Percentiles rank a stretch among this genome's conserved stretches.
Evolutionary conservation across 176 grass and related monocot species (phyloP).

Genomic region (Aegilops bicornis): DNA sequence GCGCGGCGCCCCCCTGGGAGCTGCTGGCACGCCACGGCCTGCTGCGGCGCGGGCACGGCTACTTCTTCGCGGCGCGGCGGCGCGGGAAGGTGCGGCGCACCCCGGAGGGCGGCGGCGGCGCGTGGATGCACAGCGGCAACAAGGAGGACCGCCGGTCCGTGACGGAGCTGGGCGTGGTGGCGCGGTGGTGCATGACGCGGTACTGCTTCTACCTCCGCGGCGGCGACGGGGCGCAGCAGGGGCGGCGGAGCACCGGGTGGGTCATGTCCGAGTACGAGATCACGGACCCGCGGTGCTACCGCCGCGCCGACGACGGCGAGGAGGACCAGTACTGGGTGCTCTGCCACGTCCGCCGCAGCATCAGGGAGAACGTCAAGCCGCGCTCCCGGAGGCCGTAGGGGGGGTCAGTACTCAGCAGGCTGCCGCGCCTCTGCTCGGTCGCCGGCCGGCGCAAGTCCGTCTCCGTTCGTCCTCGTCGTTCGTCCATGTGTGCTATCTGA

Average conservation of each 20-base stretch:
- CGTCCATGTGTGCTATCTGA: too few relatives aligned
- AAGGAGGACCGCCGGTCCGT: not conserved
- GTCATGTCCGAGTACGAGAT: slow-evolving; percentile 47
- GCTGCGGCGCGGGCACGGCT: not conserved
- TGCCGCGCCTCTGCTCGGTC: not conserved
- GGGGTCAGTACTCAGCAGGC: not conserved
- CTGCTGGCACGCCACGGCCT: slow-evolving; percentile 31
- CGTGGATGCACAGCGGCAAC: slow-evolving; percentile 28
- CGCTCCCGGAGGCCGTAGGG: not conserved
- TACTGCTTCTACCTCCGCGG: slow-evolving; percentile 29
- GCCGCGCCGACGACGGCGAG: slow-evolving; percentile 32
- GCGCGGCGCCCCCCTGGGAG: slow-evolving; percentile 39
- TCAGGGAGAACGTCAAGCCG: not conserved
- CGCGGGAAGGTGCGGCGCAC: not conserved
- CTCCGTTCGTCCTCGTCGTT: too few relatives aligned
- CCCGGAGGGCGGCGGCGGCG: not conserved
- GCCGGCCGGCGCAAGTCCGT: not conserved
- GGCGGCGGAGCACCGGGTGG: slow-evolving; percentile 37
- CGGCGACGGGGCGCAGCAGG: not conserved
- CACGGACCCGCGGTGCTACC: slow-evolving; percentile 45
- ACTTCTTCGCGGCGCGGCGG: slow-evolving; percentile 32
- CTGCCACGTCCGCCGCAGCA: slow-evolving; percentile 39
- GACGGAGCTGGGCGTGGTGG: slow-evolving; percentile 33
- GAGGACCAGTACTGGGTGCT: slow-evolving; percentile 48
- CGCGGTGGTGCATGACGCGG: slow-evolving; percentile 19